Evolutionary conservation across 768 basidiomycete species (phyloP).

Genomic region (Suillus americanus): DNA sequence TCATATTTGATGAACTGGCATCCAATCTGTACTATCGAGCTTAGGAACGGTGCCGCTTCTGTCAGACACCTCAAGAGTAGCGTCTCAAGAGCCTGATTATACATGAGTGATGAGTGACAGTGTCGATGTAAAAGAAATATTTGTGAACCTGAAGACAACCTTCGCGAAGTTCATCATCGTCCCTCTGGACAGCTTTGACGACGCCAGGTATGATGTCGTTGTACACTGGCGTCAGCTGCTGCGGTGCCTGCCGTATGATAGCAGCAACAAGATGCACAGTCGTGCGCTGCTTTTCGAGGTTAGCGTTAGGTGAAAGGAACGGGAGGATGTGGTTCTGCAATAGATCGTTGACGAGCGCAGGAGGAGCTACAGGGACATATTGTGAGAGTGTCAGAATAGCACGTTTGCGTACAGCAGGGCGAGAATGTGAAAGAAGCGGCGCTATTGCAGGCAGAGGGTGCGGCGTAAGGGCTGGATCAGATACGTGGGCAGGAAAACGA

Average conservation of each 20-base stretch:
- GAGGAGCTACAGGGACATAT: slow-evolving; percentile 72
- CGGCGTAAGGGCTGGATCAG: slow-evolving; percentile 49
- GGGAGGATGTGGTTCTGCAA: slow-evolving; percentile 60
- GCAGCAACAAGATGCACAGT: slow-evolving; percentile 80
- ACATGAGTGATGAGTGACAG: slow-evolving; percentile 16
- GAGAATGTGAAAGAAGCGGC: slow-evolving; percentile 69
- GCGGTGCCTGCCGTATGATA: slow-evolving; percentile 71
- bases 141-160: slow-evolving; percentile 66
- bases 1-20: slow-evolving; percentile 88
- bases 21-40: slow-evolving; percentile 66
- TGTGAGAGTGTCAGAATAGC: slow-evolving; percentile 85
- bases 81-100: slow-evolving; percentile 74
- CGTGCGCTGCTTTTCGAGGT: slow-evolving; percentile 70
- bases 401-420: slow-evolving; percentile 89
- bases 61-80: slow-evolving; percentile 80
- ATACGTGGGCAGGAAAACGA: slow-evolving; percentile 73
- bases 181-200: slow-evolving; percentile 63
- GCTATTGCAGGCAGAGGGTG: slow-evolving; percentile 67
- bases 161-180: slow-evolving; percentile 85
- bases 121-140: not conserved
- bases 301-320: slow-evolving; percentile 50
- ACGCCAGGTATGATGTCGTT: slow-evolving; percentile 68
- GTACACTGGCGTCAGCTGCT: slow-evolving; percentile 61
- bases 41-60: slow-evolving; percentile 75
- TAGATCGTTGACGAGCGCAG: slow-evolving; percentile 60